Evolutionary conservation across 1,139 yeast genomes (phyloP).

Genomic region (Taiozyma sp.): DNA sequence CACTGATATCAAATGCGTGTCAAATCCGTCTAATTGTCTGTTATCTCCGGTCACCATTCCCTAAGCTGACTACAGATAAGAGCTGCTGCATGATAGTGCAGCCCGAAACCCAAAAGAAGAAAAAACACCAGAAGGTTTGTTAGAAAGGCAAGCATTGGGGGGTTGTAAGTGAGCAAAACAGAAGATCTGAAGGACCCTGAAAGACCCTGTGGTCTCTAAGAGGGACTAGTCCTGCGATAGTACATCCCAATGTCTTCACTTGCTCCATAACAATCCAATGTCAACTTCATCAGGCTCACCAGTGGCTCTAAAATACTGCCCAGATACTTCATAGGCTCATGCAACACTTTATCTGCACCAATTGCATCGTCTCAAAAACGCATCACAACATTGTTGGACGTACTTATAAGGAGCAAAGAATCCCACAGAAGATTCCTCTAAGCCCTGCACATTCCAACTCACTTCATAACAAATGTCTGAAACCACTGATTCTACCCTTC

Average conservation of each 20-base stretch:
- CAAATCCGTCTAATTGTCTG: background rate
- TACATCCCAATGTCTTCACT: too few species aligned
- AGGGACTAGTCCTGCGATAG: too few species aligned
- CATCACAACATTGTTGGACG: background rate
- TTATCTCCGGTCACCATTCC: background rate
- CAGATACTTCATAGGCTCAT: background rate
- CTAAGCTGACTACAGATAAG: background rate
- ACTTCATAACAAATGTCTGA: slow-evolving; percentile 24
- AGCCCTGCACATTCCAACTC: background rate
- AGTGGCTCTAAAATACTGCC: background rate
- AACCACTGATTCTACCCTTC: slow-evolving; percentile 26
- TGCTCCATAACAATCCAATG: background rate
- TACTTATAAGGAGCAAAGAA: background rate
- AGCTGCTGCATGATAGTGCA: background rate
- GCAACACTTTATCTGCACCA: slow-evolving; percentile 1
- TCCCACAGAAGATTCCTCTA: background rate
- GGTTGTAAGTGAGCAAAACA: too few species aligned
- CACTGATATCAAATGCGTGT: background rate
- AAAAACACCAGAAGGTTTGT: background rate
- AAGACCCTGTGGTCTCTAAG: background rate
- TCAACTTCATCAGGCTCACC: background rate
- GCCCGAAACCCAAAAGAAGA: background rate
- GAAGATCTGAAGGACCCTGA: background rate
- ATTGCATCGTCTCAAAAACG: background rate
- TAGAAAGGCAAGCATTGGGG: too few species aligned